Conservation (phyloP, 2,329 filamentous ascomycete genomes). For the Moelleriella libera region DNA sequence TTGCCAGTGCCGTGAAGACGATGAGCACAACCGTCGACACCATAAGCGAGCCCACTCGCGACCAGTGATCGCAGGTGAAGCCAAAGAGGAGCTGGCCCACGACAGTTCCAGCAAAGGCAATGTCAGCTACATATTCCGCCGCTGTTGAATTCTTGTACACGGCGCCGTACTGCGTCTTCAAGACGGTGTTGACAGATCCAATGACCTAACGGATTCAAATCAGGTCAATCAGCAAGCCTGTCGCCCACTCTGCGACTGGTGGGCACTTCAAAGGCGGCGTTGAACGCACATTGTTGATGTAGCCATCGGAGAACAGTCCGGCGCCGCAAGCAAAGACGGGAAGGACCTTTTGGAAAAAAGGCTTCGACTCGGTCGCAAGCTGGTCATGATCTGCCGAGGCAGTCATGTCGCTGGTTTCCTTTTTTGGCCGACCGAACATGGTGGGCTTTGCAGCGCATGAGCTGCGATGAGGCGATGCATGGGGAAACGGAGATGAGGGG, state of each 20-base stretch:
- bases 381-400: background rate
- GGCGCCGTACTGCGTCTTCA: slow-evolving; percentile 52
- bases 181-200: slow-evolving; percentile 70
- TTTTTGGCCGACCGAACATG: background rate
- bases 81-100: slow-evolving; percentile 72
- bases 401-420: background rate
- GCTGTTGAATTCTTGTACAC: slow-evolving; percentile 57
- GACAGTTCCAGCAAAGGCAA: slow-evolving; percentile 78
- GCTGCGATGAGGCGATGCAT: too few relatives aligned
- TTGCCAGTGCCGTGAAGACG: slow-evolving; percentile 66
- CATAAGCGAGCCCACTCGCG: slow-evolving; percentile 68
- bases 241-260: background rate
- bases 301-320: slow-evolving; percentile 82
- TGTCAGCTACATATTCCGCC: slow-evolving; percentile 61
- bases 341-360: slow-evolving; percentile 16
- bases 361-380: slow-evolving; percentile 3
- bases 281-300: slow-evolving; percentile 62
- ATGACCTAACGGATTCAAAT: slow-evolving; percentile 46
- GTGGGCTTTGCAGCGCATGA: too few relatives aligned
- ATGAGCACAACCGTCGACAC: slow-evolving; percentile 76
- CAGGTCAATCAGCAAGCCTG: background rate
- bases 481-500: too few relatives aligned
- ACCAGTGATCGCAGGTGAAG: slow-evolving; percentile 70
- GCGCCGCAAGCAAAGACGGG: slow-evolving; percentile 81
- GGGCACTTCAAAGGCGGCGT: background rate